phyloP scores from a whole-genome alignment of 2,329 filamentous ascomycete species.

The Hypoxylon sp. region DNA sequence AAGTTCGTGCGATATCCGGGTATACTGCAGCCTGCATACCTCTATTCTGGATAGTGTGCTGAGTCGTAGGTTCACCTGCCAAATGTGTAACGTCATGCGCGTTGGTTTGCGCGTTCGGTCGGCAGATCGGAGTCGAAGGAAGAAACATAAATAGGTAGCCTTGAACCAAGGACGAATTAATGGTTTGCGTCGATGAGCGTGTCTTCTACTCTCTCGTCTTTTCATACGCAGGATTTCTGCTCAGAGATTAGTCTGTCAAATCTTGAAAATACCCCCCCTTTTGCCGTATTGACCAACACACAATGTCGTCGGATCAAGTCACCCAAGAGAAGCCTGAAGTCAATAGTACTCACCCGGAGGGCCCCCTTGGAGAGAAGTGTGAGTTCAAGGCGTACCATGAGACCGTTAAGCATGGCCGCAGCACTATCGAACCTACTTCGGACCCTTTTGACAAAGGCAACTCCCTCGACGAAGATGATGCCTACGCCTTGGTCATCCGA shows the following conservation, averaged over 20 bases:
- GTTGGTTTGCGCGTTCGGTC: slow-evolving; percentile 8
- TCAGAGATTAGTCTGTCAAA: not conserved
- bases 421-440: slow-evolving; percentile 33
- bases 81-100: slow-evolving; percentile 11
- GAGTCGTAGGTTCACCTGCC: not conserved
- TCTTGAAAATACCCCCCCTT: not conserved
- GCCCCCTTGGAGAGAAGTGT: slow-evolving; percentile 42
- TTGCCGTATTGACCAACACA: not conserved
- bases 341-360: slow-evolving; percentile 1
- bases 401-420: slow-evolving; percentile 38
- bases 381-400: slow-evolving; percentile 51
- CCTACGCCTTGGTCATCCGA: slow-evolving; percentile 50
- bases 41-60: not conserved
- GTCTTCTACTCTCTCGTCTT: not conserved
- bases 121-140: slow-evolving; percentile 7
- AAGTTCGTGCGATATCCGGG: not conserved
- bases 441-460: slow-evolving; percentile 47
- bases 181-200: not conserved
- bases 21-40: not conserved
- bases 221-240: not conserved
- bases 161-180: not conserved
- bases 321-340: slow-evolving; percentile 1
- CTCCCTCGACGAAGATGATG: slow-evolving; percentile 42
- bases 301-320: slow-evolving; percentile 11
- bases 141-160: slow-evolving; percentile 10